Conservation (phyloP, 805 yeast species). For the Saccharomycopsis sp. region DNA sequence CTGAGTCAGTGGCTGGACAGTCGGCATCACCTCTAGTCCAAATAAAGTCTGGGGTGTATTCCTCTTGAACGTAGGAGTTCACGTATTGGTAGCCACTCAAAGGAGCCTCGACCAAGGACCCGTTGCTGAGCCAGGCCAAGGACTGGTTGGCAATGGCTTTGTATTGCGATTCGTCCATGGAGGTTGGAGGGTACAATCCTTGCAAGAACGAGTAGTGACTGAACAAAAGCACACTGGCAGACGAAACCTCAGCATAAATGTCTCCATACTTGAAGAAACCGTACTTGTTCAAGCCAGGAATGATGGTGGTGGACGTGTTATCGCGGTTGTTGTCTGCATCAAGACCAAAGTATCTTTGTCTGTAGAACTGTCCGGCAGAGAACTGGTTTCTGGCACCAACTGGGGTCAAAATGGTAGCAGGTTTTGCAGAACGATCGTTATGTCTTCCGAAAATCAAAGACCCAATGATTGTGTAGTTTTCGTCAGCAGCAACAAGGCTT, state of each 20-base stretch:
- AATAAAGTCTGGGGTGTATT: conserved; percentile 32
- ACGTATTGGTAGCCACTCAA: conserved; percentile 42
- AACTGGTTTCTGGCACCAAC: conserved; percentile 35
- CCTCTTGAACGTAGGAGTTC: conserved; percentile 32
- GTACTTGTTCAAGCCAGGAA: conserved; percentile 29
- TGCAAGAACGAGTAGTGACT: conserved; percentile 40
- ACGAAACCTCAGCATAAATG: conserved; percentile 32
- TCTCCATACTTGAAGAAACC: conserved; percentile 34
- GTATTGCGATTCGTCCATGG: conserved; percentile 21
- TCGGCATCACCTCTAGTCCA: conserved; percentile 37
- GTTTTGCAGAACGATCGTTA: conserved; percentile 43
- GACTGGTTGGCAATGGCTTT: conserved; percentile 24
- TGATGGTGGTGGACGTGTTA: conserved; percentile 27
- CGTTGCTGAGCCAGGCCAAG: conserved; percentile 34
- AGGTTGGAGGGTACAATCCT: conserved; percentile 41
- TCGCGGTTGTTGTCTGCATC: conserved; percentile 25
- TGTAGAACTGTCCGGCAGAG: conserved; percentile 35
- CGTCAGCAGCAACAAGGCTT: conserved; percentile 23
- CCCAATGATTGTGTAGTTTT: conserved; percentile 31
- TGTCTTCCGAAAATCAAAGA: conserved; percentile 43
- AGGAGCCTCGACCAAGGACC: conserved; percentile 34
- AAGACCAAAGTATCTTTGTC: conserved; percentile 38
- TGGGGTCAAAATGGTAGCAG: conserved; percentile 38
- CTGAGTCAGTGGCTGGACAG: conserved; percentile 35
- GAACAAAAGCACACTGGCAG: conserved; percentile 32